Evolutionary conservation across 2,329 filamentous ascomycete genomes (phyloP), one percentile per base, ranked within the genome.

Genomic region (Fusarium tjaetaba): DNA sequence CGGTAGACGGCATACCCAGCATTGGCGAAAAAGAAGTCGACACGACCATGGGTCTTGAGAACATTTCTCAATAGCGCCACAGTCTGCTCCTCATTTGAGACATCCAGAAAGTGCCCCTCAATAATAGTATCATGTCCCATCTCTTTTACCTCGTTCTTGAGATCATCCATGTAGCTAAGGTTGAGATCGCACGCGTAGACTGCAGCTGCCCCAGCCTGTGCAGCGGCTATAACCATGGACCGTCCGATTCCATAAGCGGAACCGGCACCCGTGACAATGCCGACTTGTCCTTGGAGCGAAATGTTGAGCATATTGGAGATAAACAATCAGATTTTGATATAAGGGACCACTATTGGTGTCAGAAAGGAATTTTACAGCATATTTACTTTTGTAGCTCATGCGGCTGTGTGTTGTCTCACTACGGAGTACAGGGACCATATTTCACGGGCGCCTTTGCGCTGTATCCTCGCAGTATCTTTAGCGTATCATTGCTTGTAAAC

Each of bases 181-280:
- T 48, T 76, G 4, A 76, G 24, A 42, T 77, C 74, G 3, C 65
- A 69, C 0, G 73, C 74, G 46, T 72, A 76, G 4, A 77, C 71
- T 3, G 74, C 75, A 2, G n/a, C 32, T 6, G 68, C 75, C 1
- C 75, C 75, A 8, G 73, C 69, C 1, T 34, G 46, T 3, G 76
- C 77, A 13, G 77, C 61, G 1, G 58, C 65, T 15, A 77, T 51
- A 0, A 77, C 76, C 14, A 75, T 52, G 8, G 77, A 78, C 22
- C 78, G 53, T 4, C 77, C 77, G 36, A 79, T 79, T 5, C 78
- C 77, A 28, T 72, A 65, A 3, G 77, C 71, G 2, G 78, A 79
- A 2, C 78, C 78, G 2, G 77, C 78, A n/a, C 78, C 78, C 1
- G 78, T 79, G 26, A 78, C 72, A 26, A 79, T 24, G 22, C 75